Evolutionary conservation across 2,329 filamentous ascomycete species (phyloP), one percentile per base, ranked within the genome.

Genomic region (Aureobasidium sp.): DNA sequence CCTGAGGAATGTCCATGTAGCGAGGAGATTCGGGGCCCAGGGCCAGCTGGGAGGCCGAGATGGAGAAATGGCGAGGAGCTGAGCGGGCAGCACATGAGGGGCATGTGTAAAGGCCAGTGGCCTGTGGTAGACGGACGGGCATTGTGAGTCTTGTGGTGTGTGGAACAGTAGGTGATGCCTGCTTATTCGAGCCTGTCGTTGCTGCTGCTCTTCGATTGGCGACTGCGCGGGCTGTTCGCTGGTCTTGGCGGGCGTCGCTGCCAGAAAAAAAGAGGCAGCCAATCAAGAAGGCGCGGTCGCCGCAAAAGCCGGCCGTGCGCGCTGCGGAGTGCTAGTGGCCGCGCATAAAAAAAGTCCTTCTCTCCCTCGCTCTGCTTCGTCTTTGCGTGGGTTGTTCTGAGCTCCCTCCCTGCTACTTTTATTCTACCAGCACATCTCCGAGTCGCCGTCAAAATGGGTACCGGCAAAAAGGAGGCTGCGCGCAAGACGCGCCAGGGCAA

Each of bases 401-500:
- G 57, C 57, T 48, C 57, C 57, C 45, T 59, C 57, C 45, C 21
- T 11, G 8, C 8, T 21, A 34, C 27, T 30, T 45, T 34, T 44
- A 21, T 21, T 21, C 10, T 11, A n/a, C 27, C 29, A 39, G 13
- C 29, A 34, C 30, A 25, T 27, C 13, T 15, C 32, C 45, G 45
- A 48, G 13, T 30, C 41, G 11, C 15, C 15, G 45, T n/a, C 72
- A 79, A 64, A 45, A 96, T 96, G 91, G 91, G 91, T 77, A 88
- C 86, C 70, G 87, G 85, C 70, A 97, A 97, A 82, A 97, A 97
- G 77, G 93, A 97, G 78, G 86, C 86, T 66, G 83, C 80, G 74
- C 87, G 93, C 78, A 88, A 89, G 74, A 83, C 83, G 79, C 89
- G 91, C 75, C 86, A 97, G 83, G 91, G 90, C 68, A 93, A 92